A percentile compares a stretch with the other conserved stretches of the same genome.
phyloP scores from a whole-genome alignment of 1,284 basidiomycete species.

The Peniophora sp. region DNA sequence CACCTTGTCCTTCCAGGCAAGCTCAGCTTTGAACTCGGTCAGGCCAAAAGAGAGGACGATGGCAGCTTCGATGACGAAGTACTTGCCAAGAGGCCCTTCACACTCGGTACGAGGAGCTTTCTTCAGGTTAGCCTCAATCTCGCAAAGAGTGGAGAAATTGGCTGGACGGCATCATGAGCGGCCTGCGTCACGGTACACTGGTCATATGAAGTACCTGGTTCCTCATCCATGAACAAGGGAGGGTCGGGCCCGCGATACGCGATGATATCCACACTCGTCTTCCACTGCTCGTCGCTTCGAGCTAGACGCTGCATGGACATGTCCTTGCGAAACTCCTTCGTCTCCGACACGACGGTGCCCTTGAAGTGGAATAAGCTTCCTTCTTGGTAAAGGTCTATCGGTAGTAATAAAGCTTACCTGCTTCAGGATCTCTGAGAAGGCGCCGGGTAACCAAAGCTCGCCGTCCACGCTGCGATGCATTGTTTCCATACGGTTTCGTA shows the following conservation, averaged over 20 bases:
- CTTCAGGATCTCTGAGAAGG: background rate
- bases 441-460: background rate
- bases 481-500: background rate
- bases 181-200: background rate
- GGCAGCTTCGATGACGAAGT: too few relatives aligned
- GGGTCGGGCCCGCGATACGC: background rate
- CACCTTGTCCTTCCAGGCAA: background rate
- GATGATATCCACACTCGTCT: background rate
- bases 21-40: background rate
- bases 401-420: background rate
- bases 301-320: background rate
- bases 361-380: background rate
- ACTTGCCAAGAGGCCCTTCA: too few relatives aligned
- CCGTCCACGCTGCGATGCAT: background rate
- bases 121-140: too few relatives aligned
- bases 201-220: background rate
- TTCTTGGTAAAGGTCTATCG: background rate
- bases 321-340: background rate
- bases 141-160: too few relatives aligned
- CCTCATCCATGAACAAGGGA: background rate
- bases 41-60: background rate
- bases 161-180: background rate
- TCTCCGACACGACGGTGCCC: background rate
- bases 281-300: background rate
- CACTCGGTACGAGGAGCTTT: too few relatives aligned